These are phyloP conservation scores for Fusarium devonianum DNA, from an alignment of 2,329 filamentous ascomycete genomes.

Conservation along the genomic window DNA sequence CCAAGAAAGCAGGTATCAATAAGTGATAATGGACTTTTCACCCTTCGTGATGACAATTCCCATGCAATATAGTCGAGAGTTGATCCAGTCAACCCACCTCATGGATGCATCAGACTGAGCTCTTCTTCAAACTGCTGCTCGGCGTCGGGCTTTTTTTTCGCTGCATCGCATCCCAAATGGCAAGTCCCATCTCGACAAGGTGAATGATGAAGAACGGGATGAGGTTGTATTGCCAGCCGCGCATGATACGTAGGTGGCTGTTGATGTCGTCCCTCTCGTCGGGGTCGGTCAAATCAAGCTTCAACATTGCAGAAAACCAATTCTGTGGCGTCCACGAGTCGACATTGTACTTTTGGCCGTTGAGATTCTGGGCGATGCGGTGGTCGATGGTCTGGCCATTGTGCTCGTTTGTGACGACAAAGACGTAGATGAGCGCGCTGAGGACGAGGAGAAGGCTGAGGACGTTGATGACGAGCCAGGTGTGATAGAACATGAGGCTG, in stretches of 20 bases:
- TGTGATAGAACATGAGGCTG: conserved; percentile 26
- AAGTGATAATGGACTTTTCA: too few relatives aligned
- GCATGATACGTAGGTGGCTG: conserved; percentile 37
- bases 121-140: conserved; percentile 8
- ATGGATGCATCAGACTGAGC: background rate
- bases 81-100: background rate
- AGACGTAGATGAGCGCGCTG: conserved; percentile 39
- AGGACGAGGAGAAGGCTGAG: conserved; percentile 35
- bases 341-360: conserved; percentile 28
- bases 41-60: too few relatives aligned
- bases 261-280: conserved; percentile 30
- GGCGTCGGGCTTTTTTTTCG: conserved; percentile 6
- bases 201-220: conserved; percentile 43
- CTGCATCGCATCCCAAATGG: conserved; percentile 32
- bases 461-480: conserved; percentile 36
- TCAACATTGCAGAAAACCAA: conserved; percentile 39
- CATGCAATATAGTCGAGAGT: too few relatives aligned
- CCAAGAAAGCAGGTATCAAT: too few relatives aligned
- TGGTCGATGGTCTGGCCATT: conserved; percentile 34
- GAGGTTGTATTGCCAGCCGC: conserved; percentile 42
- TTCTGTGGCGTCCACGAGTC: conserved; percentile 42
- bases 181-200: conserved; percentile 35
- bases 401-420: conserved; percentile 41
- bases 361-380: conserved; percentile 16
- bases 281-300: conserved; percentile 30